A percentile compares a stretch with the other conserved stretches of the same genome.
phyloP scores from a whole-genome alignment of 2,329 filamentous ascomycete species.

The Dendrostoma leiphaemia region DNA sequence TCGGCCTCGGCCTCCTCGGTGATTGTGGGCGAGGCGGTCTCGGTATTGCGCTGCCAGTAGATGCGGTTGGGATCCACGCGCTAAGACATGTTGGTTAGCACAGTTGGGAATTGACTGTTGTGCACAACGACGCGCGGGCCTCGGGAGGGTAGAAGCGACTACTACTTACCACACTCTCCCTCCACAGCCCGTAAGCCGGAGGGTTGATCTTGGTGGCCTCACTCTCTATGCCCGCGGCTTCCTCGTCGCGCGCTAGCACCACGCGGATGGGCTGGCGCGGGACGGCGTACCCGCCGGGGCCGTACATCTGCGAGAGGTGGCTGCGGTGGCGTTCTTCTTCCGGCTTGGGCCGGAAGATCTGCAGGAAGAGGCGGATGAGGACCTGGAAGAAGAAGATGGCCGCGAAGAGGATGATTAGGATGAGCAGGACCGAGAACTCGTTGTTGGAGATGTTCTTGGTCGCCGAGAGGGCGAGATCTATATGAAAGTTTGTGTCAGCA shows the following conservation, averaged over 20 bases:
- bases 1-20: conserved; percentile 17
- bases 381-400: conserved; percentile 81
- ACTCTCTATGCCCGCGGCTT: conserved; percentile 56
- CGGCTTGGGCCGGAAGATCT: conserved; percentile 51
- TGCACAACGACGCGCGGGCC: not conserved
- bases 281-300: conserved; percentile 64
- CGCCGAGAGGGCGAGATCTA: conserved; percentile 72
- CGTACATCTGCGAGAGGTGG: conserved; percentile 42
- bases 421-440: conserved; percentile 77
- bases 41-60: conserved; percentile 71
- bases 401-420: conserved; percentile 71
- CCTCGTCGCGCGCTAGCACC: conserved; percentile 71
- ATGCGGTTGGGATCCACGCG: conserved; percentile 77
- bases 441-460: conserved; percentile 61
- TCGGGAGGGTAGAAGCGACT: not conserved
- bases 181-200: conserved; percentile 83
- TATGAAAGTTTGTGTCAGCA: conserved; percentile 2
- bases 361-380: conserved; percentile 69
- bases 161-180: conserved; percentile 72
- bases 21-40: conserved; percentile 13
- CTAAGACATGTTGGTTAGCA: conserved; percentile 33
- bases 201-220: conserved; percentile 61
- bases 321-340: conserved; percentile 25
- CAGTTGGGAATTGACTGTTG: not conserved
- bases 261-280: conserved; percentile 75